Evolutionary conservation across 176 grass and related monocot genomes (phyloP).

Genomic region (Aegilops tauschii): DNA sequence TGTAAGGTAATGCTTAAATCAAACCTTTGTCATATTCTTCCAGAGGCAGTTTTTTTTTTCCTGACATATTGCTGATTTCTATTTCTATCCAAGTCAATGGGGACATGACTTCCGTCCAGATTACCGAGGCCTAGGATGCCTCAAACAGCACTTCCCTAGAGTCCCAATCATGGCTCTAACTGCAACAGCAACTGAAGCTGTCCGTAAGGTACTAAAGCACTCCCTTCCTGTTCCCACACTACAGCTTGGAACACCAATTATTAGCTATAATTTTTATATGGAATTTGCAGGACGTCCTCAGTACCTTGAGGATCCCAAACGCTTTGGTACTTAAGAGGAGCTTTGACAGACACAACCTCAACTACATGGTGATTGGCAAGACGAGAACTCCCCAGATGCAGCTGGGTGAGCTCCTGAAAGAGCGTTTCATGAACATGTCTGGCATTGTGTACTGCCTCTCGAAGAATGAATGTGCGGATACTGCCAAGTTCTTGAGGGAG

Average conservation of each 20-base stretch:
- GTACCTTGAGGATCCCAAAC: slow-evolving; percentile 58
- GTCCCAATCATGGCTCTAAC: slow-evolving; percentile 90
- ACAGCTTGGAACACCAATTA: neutral
- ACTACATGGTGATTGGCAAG: slow-evolving; percentile 70
- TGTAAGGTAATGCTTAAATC: slow-evolving; percentile 66
- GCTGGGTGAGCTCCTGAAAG: slow-evolving; percentile 72
- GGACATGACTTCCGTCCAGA: slow-evolving; percentile 94
- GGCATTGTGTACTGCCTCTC: slow-evolving; percentile 88
- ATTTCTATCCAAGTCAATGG: slow-evolving; percentile 68
- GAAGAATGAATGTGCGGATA: slow-evolving; percentile 82
- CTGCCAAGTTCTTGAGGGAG: slow-evolving; percentile 77
- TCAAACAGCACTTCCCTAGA: slow-evolving; percentile 81
- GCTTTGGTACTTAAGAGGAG: slow-evolving; percentile 73
- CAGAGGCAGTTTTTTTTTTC: neutral
- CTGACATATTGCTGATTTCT: neutral
- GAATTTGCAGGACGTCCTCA: slow-evolving; percentile 63
- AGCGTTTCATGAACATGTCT: slow-evolving; percentile 64
- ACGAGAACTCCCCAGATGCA: slow-evolving; percentile 66
- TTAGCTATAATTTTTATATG: slow-evolving; percentile 10
- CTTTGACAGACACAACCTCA: slow-evolving; percentile 84
- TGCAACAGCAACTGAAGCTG: slow-evolving; percentile 85
- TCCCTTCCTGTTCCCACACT: neutral
- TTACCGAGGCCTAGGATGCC: slow-evolving; percentile 78
- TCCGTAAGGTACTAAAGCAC: slow-evolving; percentile 50
- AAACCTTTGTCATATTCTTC: neutral